phyloP scores from a whole-genome alignment of 2,329 filamentous ascomycete species.

The Paraphoma chrysanthemicola region DNA sequence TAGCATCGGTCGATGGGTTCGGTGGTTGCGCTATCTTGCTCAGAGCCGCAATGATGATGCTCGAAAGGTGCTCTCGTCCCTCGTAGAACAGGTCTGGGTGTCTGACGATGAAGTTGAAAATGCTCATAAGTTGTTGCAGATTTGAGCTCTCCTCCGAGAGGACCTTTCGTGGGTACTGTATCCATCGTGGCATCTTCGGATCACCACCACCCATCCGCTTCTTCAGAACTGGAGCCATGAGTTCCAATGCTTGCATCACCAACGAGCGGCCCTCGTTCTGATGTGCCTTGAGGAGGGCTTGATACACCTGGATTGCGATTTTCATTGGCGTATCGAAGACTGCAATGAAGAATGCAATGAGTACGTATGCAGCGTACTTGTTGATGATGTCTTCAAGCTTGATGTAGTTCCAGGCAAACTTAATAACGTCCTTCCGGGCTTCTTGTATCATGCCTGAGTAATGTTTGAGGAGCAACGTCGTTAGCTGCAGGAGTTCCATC shows the following conservation, averaged over 20 bases:
- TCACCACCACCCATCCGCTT: conserved; percentile 76
- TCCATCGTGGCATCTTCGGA: conserved; percentile 84
- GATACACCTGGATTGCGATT: conserved; percentile 94
- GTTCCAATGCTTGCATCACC: conserved; percentile 91
- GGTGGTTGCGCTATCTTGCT: conserved; percentile 85
- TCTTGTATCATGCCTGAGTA: conserved; percentile 88
- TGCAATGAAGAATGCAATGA: conserved; percentile 97
- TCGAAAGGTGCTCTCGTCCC: conserved; percentile 87
- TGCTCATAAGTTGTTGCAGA: conserved; percentile 92
- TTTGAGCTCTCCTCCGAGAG: conserved; percentile 94
- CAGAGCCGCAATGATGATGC: conserved; percentile 86
- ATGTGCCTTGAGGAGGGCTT: conserved; percentile 87
- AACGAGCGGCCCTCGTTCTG: conserved; percentile 92
- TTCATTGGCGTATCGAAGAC: conserved; percentile 96
- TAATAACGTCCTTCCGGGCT: conserved; percentile 95
- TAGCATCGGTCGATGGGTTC: conserved; percentile 87
- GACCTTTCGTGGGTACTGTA: conserved; percentile 86
- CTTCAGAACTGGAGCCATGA: conserved; percentile 92
- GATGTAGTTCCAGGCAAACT: conserved; percentile 99
- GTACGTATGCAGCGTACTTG: conserved; percentile 96
- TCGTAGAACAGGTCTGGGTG: conserved; percentile 96
- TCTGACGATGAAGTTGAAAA: conserved; percentile 94
- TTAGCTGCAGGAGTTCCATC: conserved; percentile 94
- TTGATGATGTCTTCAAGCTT: conserved; percentile 96
- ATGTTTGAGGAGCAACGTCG: conserved; percentile 94